phyloP scores from a whole-genome alignment of 148 eudicot species.

The Rhododendron kiyosumense region DNA sequence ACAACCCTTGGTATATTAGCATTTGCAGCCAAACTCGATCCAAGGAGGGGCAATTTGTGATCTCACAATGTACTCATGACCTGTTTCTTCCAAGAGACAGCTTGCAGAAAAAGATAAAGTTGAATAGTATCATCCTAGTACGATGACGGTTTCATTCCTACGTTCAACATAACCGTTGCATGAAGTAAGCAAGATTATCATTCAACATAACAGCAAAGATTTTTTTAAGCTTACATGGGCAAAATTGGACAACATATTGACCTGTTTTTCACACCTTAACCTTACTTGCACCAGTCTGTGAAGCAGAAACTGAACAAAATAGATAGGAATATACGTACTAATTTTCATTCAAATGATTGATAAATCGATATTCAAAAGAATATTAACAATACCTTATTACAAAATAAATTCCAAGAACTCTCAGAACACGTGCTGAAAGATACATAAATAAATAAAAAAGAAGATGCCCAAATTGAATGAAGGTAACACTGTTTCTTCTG shows the following conservation, averaged over 20 bases:
- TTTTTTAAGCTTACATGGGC: too few species aligned
- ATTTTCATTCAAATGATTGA: not conserved
- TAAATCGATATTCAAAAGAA: not conserved
- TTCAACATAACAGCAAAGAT: too few species aligned
- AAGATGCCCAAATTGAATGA: not conserved
- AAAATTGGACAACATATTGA: too few species aligned
- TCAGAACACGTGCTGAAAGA: not conserved
- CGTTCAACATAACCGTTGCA: too few species aligned
- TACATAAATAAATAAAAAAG: not conserved
- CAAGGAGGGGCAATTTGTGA: not conserved
- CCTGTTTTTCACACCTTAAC: too few species aligned
- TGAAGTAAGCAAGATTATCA: too few species aligned
- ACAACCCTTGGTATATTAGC: not conserved
- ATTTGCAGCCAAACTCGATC: not conserved
- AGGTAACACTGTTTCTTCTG: not conserved
- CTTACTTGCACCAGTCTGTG: too few species aligned
- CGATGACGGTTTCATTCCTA: too few species aligned
- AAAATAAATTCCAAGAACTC: not conserved
- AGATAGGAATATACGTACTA: not conserved
- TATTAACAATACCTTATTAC: not conserved
- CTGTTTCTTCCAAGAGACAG: not conserved
- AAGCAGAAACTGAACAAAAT: too few species aligned
- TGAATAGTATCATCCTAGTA: not conserved
- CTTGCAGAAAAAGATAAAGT: not conserved
- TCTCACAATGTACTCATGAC: not conserved